A percentile compares a stretch with the other conserved stretches of the same genome.
These are phyloP conservation scores for Lignosus rhinocerotis DNA, from an alignment of 1,284 basidiomycete species.

Conservation along the genomic window DNA sequence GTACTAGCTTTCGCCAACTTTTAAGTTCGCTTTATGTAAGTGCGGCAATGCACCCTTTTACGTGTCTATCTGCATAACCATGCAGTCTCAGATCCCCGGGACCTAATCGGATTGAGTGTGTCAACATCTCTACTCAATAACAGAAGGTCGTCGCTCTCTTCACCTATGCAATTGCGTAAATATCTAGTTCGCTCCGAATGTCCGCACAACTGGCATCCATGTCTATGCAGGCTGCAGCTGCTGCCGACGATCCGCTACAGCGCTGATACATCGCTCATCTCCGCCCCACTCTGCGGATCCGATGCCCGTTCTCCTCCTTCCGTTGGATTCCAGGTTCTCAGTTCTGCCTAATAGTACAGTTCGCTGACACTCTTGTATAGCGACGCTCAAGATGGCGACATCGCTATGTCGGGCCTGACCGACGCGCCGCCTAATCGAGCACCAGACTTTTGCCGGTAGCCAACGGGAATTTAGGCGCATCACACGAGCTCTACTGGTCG, in stretches of 20 bases:
- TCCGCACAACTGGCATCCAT: background rate
- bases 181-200: too few species aligned
- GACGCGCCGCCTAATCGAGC: constrained; percentile 7
- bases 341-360: background rate
- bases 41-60: too few species aligned
- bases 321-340: background rate
- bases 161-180: too few species aligned
- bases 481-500: background rate
- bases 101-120: too few species aligned
- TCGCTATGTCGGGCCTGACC: background rate
- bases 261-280: background rate
- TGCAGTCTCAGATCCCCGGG: too few species aligned
- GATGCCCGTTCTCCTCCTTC: background rate
- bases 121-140: too few species aligned
- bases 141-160: too few species aligned
- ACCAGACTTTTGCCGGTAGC: constrained; percentile 7
- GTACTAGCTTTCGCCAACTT: too few species aligned
- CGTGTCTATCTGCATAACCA: too few species aligned
- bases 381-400: background rate
- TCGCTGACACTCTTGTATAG: background rate
- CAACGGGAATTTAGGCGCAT: constrained; percentile 12
- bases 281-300: background rate
- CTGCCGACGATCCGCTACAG: too few species aligned
- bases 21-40: too few species aligned
- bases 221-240: background rate